Evolutionary conservation across 352 stramenopile species (phyloP).

Genomic region (Halophytophthora polymorphica): DNA sequence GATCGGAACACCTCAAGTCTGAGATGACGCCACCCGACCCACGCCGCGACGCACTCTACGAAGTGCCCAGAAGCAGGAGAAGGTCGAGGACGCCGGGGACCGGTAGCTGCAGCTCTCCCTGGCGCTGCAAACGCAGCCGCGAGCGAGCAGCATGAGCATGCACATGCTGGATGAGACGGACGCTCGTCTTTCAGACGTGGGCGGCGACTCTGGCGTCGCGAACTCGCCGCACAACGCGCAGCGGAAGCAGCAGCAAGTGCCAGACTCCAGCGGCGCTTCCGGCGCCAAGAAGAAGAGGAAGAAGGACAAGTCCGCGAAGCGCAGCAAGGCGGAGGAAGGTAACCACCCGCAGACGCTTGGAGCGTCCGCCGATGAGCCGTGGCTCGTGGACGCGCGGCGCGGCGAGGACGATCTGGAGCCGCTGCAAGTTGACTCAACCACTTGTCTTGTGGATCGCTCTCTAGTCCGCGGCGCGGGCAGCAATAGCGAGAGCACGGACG

Average conservation of each 20-base stretch:
- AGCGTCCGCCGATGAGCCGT: slow-evolving; percentile 2
- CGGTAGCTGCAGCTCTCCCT: too few species aligned
- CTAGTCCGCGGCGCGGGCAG: slow-evolving; percentile 22
- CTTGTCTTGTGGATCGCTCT: slow-evolving; percentile 45
- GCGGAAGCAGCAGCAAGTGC: neutral
- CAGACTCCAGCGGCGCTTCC: neutral
- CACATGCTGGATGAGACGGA: slow-evolving; percentile 22
- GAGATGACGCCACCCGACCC: too few species aligned
- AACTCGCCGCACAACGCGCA: slow-evolving; percentile 1
- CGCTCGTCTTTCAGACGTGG: neutral
- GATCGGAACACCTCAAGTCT: too few species aligned
- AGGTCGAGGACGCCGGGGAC: too few species aligned
- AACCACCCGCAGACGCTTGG: neutral
- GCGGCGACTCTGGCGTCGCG: neutral
- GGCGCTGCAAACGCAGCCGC: too few species aligned
- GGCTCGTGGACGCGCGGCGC: slow-evolving; percentile 2
- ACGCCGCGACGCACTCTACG: neutral
- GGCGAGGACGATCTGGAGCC: slow-evolving; percentile 5
- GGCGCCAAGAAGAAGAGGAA: slow-evolving; percentile 1
- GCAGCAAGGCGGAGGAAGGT: too few species aligned
- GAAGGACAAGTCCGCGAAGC: too few species aligned
- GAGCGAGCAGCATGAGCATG: slow-evolving; percentile 27
- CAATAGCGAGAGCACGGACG: slow-evolving; percentile 22
- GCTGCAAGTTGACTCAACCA: slow-evolving; percentile 51
- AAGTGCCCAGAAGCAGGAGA: neutral